phyloP scores from a whole-genome alignment of 345 rosid genomes.

The sweet orange (Citrus sinensis) region DNA sequence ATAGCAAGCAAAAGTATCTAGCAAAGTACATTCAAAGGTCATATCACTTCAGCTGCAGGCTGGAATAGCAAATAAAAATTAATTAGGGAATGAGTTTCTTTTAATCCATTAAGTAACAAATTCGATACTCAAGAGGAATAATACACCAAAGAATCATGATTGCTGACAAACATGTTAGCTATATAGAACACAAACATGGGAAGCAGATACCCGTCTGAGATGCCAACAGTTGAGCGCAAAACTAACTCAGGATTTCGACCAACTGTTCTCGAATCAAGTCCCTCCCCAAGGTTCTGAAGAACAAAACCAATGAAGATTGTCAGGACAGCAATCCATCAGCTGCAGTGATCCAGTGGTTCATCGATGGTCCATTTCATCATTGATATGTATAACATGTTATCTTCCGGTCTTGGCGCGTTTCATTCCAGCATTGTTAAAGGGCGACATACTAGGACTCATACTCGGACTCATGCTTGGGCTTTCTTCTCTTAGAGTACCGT shows the following conservation, averaged over 20 bases:
- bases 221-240: slow-evolving; percentile 5
- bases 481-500: slow-evolving; percentile 86
- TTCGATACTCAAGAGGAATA: slow-evolving; percentile 16
- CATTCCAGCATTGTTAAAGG: slow-evolving; percentile 68
- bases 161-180: neutral
- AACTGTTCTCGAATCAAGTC: slow-evolving; percentile 9
- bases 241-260: slow-evolving; percentile 13
- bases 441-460: slow-evolving; percentile 90
- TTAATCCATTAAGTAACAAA: neutral
- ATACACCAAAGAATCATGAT: slow-evolving; percentile 25
- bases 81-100: neutral
- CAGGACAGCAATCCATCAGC: slow-evolving; percentile 18
- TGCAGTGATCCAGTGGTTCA: slow-evolving; percentile 14
- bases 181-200: slow-evolving; percentile 13
- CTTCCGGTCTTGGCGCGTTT: slow-evolving; percentile 92
- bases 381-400: slow-evolving; percentile 14
- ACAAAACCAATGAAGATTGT: neutral
- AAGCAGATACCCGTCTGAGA: slow-evolving; percentile 11
- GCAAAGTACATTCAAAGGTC: neutral
- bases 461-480: slow-evolving; percentile 83
- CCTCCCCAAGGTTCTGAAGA: slow-evolving; percentile 5
- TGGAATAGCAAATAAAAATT: neutral
- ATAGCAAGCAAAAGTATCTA: neutral
- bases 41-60: neutral
- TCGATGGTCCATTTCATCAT: neutral